phyloP scores from a whole-genome alignment of 768 basidiomycete genomes.

The Hericium alpestre region DNA sequence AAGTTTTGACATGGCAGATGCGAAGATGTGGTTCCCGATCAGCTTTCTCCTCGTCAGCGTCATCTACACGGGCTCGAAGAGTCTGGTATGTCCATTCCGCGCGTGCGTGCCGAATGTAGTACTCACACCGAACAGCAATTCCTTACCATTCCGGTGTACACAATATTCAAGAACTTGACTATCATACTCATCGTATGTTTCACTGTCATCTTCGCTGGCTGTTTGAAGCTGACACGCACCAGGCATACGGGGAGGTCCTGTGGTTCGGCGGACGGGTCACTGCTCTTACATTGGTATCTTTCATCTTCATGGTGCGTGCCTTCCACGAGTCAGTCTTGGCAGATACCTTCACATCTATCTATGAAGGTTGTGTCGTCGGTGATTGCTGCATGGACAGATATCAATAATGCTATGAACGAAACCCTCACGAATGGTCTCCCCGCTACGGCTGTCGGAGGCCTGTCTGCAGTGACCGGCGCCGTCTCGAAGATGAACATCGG shows the following conservation, averaged over 20 bases:
- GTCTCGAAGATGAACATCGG: slow-evolving; percentile 61
- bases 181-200: slow-evolving; percentile 87
- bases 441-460: slow-evolving; percentile 12
- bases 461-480: slow-evolving; percentile 31
- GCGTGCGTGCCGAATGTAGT: not conserved
- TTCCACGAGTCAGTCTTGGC: not conserved
- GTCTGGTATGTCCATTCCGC: slow-evolving; percentile 53
- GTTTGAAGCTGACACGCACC: not conserved
- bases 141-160: slow-evolving; percentile 93
- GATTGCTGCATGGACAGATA: slow-evolving; percentile 90
- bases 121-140: slow-evolving; percentile 58
- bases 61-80: slow-evolving; percentile 97
- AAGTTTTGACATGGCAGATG: slow-evolving; percentile 71
- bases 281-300: slow-evolving; percentile 77
- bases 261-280: slow-evolving; percentile 94
- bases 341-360: not conserved
- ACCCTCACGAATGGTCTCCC: slow-evolving; percentile 14
- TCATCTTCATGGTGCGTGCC: slow-evolving; percentile 74
- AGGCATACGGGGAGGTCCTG: slow-evolving; percentile 96
- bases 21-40: slow-evolving; percentile 90
- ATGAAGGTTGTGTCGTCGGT: slow-evolving; percentile 79
- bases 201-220: slow-evolving; percentile 1
- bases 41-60: slow-evolving; percentile 85
- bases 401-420: slow-evolving; percentile 24
- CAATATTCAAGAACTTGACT: slow-evolving; percentile 99